Evolutionary conservation across 768 basidiomycete genomes (phyloP), one percentile per base, ranked within the genome.

Genomic region (Lactarius deliciosus): DNA sequence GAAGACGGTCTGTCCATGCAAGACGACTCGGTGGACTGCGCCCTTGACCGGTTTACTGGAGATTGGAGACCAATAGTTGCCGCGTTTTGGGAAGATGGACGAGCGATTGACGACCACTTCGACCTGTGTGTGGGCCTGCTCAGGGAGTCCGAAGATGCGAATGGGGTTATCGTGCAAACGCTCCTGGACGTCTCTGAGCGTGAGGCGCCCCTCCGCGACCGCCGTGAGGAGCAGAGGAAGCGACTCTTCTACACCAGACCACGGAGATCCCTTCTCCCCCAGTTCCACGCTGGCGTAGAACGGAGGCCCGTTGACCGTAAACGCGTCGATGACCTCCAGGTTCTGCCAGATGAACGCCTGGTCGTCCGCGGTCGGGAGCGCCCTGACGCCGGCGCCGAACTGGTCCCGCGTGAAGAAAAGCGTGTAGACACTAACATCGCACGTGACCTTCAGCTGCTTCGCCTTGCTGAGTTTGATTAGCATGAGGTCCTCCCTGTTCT

Each of bases 381-480:
- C 79, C 22, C 86, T 81, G 1, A 77, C 79, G 13, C 56, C 22
- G 4, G 50, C 20, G 1, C 89, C 88, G 80, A 86, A 96, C 66
- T 92, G 82, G 62, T 89, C 90, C 55, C 79, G 81, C 2, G 84
- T 85, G 80, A 93, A 96, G 85, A 97, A 98, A 61, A 99, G 79
- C 20, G 92, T 85, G 77, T 91, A 98, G 59, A 98, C 83, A 16
- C 95, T 88, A 38, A 97, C 93, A 72, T 99, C 97, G 76, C 96
- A 98, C 3, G 96, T 98, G 59, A 98, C 96, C 73, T 92, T 91
- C 72, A 98, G 85, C 15, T 91, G 82, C 80, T 94, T 96, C 50
- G 89, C 89, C 80, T 99, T 99, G 83, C 94, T 95, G 45, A 99
- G 82, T 2, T 91, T 88, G 74, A 99, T 98, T 65, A 99, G 79